phyloP scores from a whole-genome alignment of 2,329 filamentous ascomycete species.

The Colletotrichum spaethianum region DNA sequence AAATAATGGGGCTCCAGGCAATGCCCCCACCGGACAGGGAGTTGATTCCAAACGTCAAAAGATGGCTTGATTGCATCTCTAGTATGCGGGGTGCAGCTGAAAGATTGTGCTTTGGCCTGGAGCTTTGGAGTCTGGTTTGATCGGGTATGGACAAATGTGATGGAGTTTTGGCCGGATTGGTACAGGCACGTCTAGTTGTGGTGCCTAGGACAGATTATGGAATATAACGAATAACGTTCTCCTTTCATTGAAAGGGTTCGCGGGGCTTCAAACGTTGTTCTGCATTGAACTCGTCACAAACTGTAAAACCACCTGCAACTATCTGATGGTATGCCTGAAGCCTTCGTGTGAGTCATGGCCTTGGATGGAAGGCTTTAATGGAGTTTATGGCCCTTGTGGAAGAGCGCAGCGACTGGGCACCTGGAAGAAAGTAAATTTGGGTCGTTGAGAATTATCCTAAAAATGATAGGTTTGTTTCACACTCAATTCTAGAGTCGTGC shows the following conservation, averaged over 20 bases:
- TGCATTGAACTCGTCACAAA: not conserved
- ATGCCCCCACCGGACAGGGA: constrained; percentile 45
- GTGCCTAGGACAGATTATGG: not conserved
- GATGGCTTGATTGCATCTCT: constrained; percentile 48
- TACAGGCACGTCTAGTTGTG: not conserved
- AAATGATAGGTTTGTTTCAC: no score
- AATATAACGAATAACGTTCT: not conserved
- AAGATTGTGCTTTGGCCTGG: constrained; percentile 6
- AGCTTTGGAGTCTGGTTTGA: constrained; percentile 24
- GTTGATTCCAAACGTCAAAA: constrained; percentile 69
- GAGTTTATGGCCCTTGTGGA: no score
- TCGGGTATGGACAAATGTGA: not conserved
- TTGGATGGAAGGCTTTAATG: not conserved
- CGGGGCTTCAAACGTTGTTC: not conserved
- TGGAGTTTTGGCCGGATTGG: constrained; percentile 12
- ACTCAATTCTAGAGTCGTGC: no score
- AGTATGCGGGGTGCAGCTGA: not conserved
- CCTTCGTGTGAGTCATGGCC: not conserved
- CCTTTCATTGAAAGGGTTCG: not conserved
- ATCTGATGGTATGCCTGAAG: not conserved
- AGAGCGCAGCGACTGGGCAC: no score
- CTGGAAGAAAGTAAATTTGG: no score
- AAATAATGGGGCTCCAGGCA: constrained; percentile 55
- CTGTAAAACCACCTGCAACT: not conserved
- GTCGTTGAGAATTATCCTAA: no score